Evolutionary conservation across 192 early-diverging fungal species (phyloP), one percentile per base, ranked within the genome.

Genomic region (Lobulomyces angularis): DNA sequence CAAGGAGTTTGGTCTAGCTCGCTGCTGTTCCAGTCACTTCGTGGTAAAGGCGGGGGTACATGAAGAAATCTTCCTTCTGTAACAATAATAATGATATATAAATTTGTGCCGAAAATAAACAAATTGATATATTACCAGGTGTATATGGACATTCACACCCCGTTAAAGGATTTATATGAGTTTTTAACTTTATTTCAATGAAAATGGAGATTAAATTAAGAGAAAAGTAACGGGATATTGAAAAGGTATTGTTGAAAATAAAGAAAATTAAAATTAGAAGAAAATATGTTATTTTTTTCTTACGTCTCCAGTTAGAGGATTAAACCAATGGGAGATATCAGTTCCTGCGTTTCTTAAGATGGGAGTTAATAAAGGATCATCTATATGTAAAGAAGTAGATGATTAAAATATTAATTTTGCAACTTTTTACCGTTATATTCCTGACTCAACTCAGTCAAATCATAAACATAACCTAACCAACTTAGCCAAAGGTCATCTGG

Each of bases 291-390:
- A 23, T 3, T 35, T 17, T 18, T 8, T 22, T 35, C 50, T 35
- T 43, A 76, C 66, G 32, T 69, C 61, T 8, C 69, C 64, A 28
- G 57, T 73, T 35, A 36, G 29, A 12, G 19, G 50, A 46, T 74
- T 65, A 43, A 76, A 76, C 73, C 73, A 76, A 45, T 76, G 66
- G 1, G 66, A 70, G 21, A 76, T 70, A 46, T 76, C 73, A 37
- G 56, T 59, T 2, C 73, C 73, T n/a, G 73, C 73, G 47, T 73
- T 73, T 26, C 53, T 57, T 20, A 73, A 44, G 18, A 76, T 69
- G 12, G 73, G 73, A 9, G 30, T 52, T 20, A 69, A 35, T 8
- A 67, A 47, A 4, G 69, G 60, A 33, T 64, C 58, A 14, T 62
- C 63, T 67, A 18, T 41, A 12, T 32, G 31, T 16, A 16, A 32